These are phyloP conservation scores for Themeda triandra DNA, from an alignment of 176 grass and related monocot genomes.

Conservation along the genomic window DNA sequence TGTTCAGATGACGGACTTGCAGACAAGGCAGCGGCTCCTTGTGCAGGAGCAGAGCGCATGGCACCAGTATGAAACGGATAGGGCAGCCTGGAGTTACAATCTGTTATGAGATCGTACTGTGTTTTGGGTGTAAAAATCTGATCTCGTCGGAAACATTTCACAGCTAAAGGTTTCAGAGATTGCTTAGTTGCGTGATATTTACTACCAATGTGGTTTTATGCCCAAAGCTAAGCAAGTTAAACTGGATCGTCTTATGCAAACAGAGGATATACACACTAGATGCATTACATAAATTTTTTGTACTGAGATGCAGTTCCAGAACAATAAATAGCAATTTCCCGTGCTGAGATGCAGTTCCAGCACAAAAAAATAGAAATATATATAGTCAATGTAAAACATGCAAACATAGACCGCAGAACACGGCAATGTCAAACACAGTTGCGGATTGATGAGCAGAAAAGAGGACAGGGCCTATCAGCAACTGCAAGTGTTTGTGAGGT, in stretches of 20 bases:
- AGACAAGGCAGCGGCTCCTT: constrained; percentile 46
- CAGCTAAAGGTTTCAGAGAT: background rate
- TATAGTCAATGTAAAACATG: too few relatives aligned
- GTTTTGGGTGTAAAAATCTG: background rate
- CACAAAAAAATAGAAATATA: too few relatives aligned
- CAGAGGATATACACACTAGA: background rate
- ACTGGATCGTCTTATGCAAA: background rate
- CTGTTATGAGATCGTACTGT: background rate
- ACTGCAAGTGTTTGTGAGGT: background rate
- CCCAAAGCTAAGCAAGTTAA: background rate
- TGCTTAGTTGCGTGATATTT: too few relatives aligned
- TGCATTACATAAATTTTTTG: background rate
- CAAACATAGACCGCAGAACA: background rate
- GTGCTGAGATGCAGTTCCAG: background rate
- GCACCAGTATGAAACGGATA: constrained; percentile 35
- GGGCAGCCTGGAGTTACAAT: background rate
- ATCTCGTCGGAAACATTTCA: background rate
- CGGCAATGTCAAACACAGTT: background rate
- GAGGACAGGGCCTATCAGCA: background rate
- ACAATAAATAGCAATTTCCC: too few relatives aligned
- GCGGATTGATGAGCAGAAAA: background rate
- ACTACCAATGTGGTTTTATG: background rate
- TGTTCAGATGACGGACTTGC: constrained; percentile 70
- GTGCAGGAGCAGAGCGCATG: constrained; percentile 52
- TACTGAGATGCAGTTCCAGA: background rate